These are phyloP conservation scores for Hypoxylon sp. DNA, from an alignment of 2,329 filamentous ascomycete species.

Conservation along the genomic window DNA sequence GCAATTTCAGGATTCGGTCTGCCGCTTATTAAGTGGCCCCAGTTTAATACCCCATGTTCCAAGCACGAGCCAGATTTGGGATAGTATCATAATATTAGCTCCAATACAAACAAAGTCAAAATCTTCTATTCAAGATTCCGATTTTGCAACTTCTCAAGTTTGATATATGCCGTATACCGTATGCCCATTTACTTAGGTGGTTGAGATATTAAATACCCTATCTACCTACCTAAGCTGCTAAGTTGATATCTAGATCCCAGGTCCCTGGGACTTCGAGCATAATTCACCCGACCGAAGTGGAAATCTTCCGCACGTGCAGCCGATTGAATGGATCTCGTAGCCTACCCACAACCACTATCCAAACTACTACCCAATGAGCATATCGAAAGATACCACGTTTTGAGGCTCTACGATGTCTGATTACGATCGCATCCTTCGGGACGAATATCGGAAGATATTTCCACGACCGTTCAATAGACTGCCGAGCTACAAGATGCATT, in stretches of 20 bases:
- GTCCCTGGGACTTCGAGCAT: not conserved
- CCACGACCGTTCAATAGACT: not conserved
- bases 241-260: constrained; percentile 6
- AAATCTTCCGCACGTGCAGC: constrained; percentile 31
- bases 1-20: constrained; percentile 14
- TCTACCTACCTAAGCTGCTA: not conserved
- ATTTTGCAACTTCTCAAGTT: not conserved
- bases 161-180: not conserved
- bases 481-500: constrained; percentile 15
- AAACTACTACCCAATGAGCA: constrained; percentile 37
- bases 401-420: constrained; percentile 34
- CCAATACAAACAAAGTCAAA: not conserved
- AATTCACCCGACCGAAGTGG: not conserved
- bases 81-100: not conserved
- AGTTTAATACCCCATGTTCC: not conserved
- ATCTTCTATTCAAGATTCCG: not conserved
- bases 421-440: not conserved
- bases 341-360: too few species aligned
- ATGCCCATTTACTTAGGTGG: not conserved
- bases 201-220: not conserved
- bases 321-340: constrained; percentile 7
- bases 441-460: constrained; percentile 22
- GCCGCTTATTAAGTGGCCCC: constrained; percentile 6
- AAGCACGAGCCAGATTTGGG: constrained; percentile 5
- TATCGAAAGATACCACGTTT: constrained; percentile 32